Base-by-base conservation (phyloP, 768 basidiomycete genomes). In the Rubroboletus pulcherrimus region DNA sequence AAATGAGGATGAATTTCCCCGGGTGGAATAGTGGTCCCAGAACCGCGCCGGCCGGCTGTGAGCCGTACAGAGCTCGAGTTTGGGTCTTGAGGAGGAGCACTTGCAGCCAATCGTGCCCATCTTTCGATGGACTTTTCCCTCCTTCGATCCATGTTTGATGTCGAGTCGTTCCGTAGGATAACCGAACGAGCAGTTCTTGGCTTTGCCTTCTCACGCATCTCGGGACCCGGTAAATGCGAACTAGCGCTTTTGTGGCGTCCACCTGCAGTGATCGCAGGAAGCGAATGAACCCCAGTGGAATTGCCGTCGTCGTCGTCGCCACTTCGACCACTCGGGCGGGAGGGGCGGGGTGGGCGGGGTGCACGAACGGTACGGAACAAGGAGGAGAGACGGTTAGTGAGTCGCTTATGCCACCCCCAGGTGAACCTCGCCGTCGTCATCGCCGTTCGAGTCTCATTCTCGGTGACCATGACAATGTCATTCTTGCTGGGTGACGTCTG, bases 401-500 rank as follows among this genome's bases (percentile, higher is more conserved):
- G 62, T 21, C 74, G 76, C 42, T 79, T 77, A 17, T 70, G 70
- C 79, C 80, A 79, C 24, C 79, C 75, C 82, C 82, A 86, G 49
- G 78, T 78, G 66, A 87, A 89, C 56, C 75, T 81, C 5, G 87
- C 80, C 0, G 73, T 66, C 9, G 84, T 83, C 79, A 91, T 83
- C 21, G 88, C 94, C 31, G 82, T 83, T 17, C 80, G 79, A 4
- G 91, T 84, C 59, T 97, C 95, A 43, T 81, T 81, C n/a, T 82
- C 80, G 0, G 90, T 86, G 24, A 96, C 85, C 42, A 77, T 74
- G 47, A 85, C 78, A 37, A 76, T 74, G 33, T 76, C 73, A 43
- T 73, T 74, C 53, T 73, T 75, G 53, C 75, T 76, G 3, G 80
- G 82, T 38, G 79, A 77, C 7, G 85, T 87, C 42, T 79, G 78